phyloP scores from a whole-genome alignment of 352 stramenopile species.

The Hyaloperonospora brassicae region DNA sequence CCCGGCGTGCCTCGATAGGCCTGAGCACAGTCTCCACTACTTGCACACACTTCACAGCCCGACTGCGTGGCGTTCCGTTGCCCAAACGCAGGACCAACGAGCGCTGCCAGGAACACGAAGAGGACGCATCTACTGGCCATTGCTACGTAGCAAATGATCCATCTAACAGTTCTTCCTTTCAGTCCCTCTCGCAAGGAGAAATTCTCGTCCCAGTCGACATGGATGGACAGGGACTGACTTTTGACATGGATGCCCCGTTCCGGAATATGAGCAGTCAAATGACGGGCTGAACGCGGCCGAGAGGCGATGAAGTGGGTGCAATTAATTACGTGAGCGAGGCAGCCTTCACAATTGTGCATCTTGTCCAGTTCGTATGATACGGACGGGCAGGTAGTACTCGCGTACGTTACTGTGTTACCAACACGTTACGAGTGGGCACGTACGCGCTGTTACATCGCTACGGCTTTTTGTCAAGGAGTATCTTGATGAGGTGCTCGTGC shows the following conservation, averaged over 20 bases:
- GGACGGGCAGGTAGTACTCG: too few species aligned
- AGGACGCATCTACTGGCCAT: not conserved
- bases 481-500: slow-evolving; percentile 9
- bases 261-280: too few species aligned
- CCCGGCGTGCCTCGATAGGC: slow-evolving; percentile 28
- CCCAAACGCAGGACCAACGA: slow-evolving; percentile 5
- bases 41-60: slow-evolving; percentile 42
- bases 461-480: slow-evolving; percentile 1
- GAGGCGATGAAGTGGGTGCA: too few species aligned
- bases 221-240: not conserved
- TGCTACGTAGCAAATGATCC: not conserved
- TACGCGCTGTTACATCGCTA: slow-evolving; percentile 1
- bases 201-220: slow-evolving; percentile 6
- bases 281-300: too few species aligned
- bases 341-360: too few species aligned
- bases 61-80: slow-evolving; percentile 25
- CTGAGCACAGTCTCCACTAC: slow-evolving; percentile 31
- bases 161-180: not conserved
- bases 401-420: too few species aligned
- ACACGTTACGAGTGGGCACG: too few species aligned
- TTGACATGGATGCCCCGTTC: too few species aligned
- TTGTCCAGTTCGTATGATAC: too few species aligned
- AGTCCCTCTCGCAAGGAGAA: slow-evolving; percentile 3
- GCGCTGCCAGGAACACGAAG: not conserved
- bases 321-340: too few species aligned